phyloP scores from a whole-genome alignment of 768 basidiomycete genomes.

The Zangia roseola region DNA sequence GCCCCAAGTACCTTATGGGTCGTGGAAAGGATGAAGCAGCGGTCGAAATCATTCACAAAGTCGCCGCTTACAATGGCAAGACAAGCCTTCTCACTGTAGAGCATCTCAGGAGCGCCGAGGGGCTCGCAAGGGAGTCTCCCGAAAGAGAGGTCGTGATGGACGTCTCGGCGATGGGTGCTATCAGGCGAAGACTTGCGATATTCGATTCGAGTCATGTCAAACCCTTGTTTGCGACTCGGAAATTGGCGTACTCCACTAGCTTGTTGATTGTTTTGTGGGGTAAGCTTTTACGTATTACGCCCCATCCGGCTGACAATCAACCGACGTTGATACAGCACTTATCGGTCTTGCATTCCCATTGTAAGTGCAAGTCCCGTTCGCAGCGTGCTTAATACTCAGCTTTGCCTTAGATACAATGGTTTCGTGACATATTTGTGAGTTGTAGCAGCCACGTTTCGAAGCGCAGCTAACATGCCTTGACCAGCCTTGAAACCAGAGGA shows the following conservation, averaged over 20 bases:
- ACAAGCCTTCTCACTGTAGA: slow-evolving; percentile 49
- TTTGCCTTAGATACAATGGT: slow-evolving; percentile 42
- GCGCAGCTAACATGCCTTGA: not conserved
- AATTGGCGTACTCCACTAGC: slow-evolving; percentile 50
- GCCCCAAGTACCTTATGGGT: slow-evolving; percentile 71
- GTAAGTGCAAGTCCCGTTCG: slow-evolving; percentile 30
- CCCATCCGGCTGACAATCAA: not conserved
- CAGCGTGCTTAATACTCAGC: not conserved
- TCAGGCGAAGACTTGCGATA: slow-evolving; percentile 38
- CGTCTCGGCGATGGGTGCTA: slow-evolving; percentile 37
- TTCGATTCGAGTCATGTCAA: slow-evolving; percentile 44
- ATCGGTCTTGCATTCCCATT: slow-evolving; percentile 79
- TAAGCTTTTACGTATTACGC: slow-evolving; percentile 8
- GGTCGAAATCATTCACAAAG: slow-evolving; percentile 56
- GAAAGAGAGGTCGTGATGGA: slow-evolving; percentile 26
- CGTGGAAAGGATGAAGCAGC: slow-evolving; percentile 62
- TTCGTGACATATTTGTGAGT: slow-evolving; percentile 53
- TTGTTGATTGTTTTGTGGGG: slow-evolving; percentile 56
- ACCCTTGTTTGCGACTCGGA: slow-evolving; percentile 49
- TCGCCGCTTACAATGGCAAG: slow-evolving; percentile 61
- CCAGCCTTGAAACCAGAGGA: slow-evolving; percentile 62
- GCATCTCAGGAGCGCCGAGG: slow-evolving; percentile 37
- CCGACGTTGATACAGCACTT: slow-evolving; percentile 43
- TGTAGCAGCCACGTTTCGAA: not conserved
- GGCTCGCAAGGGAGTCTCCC: slow-evolving; percentile 6